These are phyloP conservation scores for Xylaria acuta DNA, from an alignment of 495 filamentous ascomycete species.

Conservation along the genomic window DNA sequence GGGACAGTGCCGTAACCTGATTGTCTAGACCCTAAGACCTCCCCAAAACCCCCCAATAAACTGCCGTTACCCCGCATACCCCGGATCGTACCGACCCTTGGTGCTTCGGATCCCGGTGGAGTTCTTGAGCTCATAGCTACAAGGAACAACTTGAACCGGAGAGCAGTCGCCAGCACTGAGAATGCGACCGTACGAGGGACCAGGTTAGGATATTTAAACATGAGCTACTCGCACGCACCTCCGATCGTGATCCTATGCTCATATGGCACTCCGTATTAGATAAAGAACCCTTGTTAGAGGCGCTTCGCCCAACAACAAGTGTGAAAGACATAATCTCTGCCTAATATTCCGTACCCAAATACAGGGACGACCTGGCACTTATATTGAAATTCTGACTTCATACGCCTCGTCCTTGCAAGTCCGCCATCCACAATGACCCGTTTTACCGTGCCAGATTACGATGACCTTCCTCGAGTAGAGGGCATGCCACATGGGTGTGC, in stretches of 20 bases:
- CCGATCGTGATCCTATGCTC: not conserved
- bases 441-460: constrained; percentile 4
- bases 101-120: not conserved
- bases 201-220: not conserved
- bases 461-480: not conserved
- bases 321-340: not conserved
- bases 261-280: not conserved
- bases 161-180: not conserved
- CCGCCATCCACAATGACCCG: not conserved
- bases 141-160: not conserved
- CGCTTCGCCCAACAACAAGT: not conserved
- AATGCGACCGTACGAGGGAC: not conserved
- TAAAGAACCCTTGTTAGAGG: not conserved
- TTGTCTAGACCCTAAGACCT: no score
- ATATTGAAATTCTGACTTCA: not conserved
- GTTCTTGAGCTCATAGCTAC: not conserved
- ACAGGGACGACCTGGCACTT: not conserved
- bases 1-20: not conserved
- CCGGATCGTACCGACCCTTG: not conserved
- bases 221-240: not conserved
- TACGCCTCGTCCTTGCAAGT: not conserved
- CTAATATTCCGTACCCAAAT: not conserved
- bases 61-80: not conserved
- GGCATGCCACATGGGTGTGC: constrained; percentile 9
- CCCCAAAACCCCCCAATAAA: no score